A percentile compares a stretch with the other conserved stretches of the same genome.
Evolutionary conservation across 2,329 filamentous ascomycete genomes (phyloP).

Genomic region (Diaporthe batatas): DNA sequence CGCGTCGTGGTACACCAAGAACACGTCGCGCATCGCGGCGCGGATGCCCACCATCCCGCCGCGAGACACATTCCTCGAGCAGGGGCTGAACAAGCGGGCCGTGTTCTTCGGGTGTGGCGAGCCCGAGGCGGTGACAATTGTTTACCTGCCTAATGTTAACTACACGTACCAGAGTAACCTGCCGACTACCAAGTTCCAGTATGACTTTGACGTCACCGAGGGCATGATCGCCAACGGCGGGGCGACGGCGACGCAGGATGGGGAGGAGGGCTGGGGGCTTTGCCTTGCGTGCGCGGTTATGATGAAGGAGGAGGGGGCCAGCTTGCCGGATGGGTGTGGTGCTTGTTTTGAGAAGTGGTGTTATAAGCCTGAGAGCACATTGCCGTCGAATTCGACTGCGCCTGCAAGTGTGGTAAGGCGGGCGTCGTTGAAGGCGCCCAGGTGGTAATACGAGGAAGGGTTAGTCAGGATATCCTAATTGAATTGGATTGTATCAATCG

Average conservation of each 20-base stretch:
- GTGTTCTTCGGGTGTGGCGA: constrained; percentile 31
- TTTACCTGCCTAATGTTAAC: constrained; percentile 32
- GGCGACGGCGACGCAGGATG: constrained; percentile 24
- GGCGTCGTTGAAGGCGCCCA: too few species aligned
- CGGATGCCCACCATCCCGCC: constrained; percentile 23
- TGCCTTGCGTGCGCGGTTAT: constrained; percentile 33
- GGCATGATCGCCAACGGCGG: constrained; percentile 27
- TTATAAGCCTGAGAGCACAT: neutral
- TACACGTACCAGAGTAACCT: constrained; percentile 31
- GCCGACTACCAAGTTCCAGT: constrained; percentile 4
- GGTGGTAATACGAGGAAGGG: neutral
- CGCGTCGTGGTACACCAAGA: constrained; percentile 9
- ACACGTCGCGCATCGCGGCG: constrained; percentile 13
- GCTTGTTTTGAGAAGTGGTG: constrained; percentile 30
- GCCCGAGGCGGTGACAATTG: constrained; percentile 30
- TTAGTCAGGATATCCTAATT: neutral
- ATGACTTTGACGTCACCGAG: constrained; percentile 18
- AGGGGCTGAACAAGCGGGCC: constrained; percentile 19
- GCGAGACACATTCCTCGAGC: neutral
- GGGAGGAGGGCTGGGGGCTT: constrained; percentile 15
- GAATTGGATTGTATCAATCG: neutral
- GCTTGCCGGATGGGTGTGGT: constrained; percentile 25
- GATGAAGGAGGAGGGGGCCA: constrained; percentile 24
- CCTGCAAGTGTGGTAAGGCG: neutral
- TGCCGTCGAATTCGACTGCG: neutral